Conservation (phyloP, 1,284 basidiomycete species). For the Tetrapyrgos nigripes region DNA sequence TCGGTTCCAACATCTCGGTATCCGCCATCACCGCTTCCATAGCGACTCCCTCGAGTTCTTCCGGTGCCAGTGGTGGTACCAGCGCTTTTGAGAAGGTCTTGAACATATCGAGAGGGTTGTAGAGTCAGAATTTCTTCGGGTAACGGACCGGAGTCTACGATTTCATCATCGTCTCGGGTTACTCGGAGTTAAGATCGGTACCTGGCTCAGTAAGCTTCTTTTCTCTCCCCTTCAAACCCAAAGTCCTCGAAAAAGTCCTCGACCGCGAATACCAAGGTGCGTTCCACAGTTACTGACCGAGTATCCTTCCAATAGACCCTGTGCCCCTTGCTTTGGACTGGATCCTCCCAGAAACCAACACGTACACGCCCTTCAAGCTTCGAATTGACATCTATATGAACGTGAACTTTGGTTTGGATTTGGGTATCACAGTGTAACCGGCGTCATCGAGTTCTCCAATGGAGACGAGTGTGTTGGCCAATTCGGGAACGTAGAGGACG, state of each 20-base stretch:
- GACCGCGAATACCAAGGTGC: not conserved
- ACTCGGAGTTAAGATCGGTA: not conserved
- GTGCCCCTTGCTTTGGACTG: not conserved
- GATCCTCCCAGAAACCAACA: slow-evolving; percentile 30
- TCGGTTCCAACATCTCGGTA: not conserved
- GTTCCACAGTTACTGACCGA: not conserved
- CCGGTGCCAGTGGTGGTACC: too few relatives aligned
- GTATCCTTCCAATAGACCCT: slow-evolving; percentile 2
- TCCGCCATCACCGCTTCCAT: not conserved
- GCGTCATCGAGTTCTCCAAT: too few relatives aligned
- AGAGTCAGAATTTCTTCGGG: too few relatives aligned
- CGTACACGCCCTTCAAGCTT: slow-evolving; percentile 29
- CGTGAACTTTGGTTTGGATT: slow-evolving; percentile 2
- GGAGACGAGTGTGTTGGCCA: slow-evolving; percentile 29
- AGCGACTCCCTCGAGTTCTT: not conserved
- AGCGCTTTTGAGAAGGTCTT: too few relatives aligned
- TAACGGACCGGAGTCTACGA: too few relatives aligned
- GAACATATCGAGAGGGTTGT: too few relatives aligned
- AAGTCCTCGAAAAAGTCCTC: too few relatives aligned
- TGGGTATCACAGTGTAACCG: slow-evolving; percentile 23
- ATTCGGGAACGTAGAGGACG: slow-evolving; percentile 29
- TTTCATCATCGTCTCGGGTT: too few relatives aligned
- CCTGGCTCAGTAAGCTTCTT: not conserved
- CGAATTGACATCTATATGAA: not conserved
- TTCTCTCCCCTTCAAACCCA: not conserved